Conservation (phyloP, 257 asterid species). For the Euphrasia confusa region DNA sequence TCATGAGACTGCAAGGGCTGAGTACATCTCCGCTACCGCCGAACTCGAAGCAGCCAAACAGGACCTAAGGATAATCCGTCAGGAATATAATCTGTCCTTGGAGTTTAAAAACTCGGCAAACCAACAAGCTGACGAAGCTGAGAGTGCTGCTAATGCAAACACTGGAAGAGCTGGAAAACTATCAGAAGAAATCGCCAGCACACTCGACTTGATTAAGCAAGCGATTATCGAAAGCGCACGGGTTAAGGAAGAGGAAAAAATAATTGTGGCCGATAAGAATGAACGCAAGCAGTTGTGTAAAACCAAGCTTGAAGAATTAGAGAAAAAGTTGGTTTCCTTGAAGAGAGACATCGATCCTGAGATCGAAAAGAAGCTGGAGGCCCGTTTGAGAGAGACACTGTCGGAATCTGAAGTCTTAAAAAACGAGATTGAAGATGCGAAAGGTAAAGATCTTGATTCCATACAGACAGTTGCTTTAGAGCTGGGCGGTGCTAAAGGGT, state of each 20-base stretch:
- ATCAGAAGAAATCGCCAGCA: constrained; percentile 45
- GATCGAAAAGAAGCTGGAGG: constrained; percentile 38
- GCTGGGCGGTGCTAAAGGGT: constrained; percentile 67
- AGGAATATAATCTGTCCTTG: constrained; percentile 37
- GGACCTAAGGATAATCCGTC: constrained; percentile 50
- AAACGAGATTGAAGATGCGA: constrained; percentile 38
- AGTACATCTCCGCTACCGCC: constrained; percentile 36
- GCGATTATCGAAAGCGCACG: constrained; percentile 40
- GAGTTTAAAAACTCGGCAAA: constrained; percentile 39
- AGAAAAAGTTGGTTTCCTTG: constrained; percentile 37
- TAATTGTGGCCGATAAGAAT: constrained; percentile 43
- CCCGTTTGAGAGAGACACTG: constrained; percentile 35
- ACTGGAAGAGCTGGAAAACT: constrained; percentile 44
- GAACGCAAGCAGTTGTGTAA: constrained; percentile 44
- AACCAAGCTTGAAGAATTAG: constrained; percentile 52
- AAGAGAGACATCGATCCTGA: constrained; percentile 46
- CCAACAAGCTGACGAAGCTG: constrained; percentile 52
- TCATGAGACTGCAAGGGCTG: constrained; percentile 39
- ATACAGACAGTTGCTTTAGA: constrained; percentile 47
- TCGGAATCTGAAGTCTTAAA: constrained; percentile 43
- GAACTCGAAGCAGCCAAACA: constrained; percentile 63
- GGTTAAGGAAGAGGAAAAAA: constrained; percentile 47
- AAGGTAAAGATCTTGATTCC: constrained; percentile 49
- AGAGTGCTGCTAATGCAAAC: constrained; percentile 33
- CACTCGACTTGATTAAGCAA: constrained; percentile 42